Base-by-base conservation (phyloP, 2,329 filamentous ascomycete species). In the Tympanopsis confertula region DNA sequence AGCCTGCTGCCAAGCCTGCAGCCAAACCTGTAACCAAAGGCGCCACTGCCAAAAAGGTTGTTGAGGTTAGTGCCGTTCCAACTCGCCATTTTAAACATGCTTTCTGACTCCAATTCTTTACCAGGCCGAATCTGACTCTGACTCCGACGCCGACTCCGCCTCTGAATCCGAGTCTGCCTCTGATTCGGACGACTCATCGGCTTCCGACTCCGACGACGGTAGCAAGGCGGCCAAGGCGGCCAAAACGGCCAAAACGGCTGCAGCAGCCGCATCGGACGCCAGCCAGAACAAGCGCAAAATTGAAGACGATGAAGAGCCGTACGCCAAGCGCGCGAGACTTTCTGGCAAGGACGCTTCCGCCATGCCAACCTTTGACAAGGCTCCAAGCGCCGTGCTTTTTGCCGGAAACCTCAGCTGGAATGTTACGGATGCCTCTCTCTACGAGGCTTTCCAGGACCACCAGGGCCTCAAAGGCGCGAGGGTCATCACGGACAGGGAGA, bases 321-420 rank as follows among this genome's bases (percentile, higher is more conserved):
- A 26, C 22, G 22, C 22, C 22, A 26, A 26, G 22, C 22, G 22
- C 22, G 22, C 22, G 7, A 26, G n/a, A n/a, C 7, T 26, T 7
- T 7, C 22, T n/a, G 22, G 22, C 22, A n/a, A n/a, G 22, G 22
- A 26, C 7, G 7, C 7, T 7, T 26, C 22, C 22, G 22, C 22
- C 22, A n/a, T n/a, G n/a, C n/a, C 22, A 7, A 26, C 22, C n/a
- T 7, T n/a, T n/a, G 22, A 26, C 22, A n/a, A n/a, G n/a, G n/a
- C n/a, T n/a, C 22, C 22, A n/a, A 26, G 22, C 22, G 7, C 22
- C 7, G 22, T 26, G 7, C 66, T 86, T 39, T 85, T 84, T 58
- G 68, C 83, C 47, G 81, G 81, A 44, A 81, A 80, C 60, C 64
- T 86, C 46, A 83, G 78, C 56, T 86, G 79, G 79, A 82, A 80